Base-by-base conservation (phyloP, 1,284 basidiomycete genomes). In the Crepidotus sp. region DNA sequence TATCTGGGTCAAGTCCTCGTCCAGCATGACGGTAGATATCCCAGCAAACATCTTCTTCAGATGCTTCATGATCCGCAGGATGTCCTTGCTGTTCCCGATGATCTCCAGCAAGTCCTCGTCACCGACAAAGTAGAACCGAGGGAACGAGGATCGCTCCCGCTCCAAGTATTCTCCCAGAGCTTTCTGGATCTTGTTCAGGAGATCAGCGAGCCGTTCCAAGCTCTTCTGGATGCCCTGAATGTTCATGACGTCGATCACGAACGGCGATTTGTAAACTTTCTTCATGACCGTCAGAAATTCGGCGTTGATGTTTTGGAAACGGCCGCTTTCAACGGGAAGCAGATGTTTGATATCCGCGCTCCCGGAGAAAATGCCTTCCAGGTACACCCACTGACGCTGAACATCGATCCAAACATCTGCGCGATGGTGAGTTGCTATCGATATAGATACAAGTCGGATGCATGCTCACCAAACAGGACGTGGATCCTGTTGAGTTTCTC, bases 1-100 rank as follows among this genome's bases (percentile, higher is more conserved):
- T 48, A 93, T 93, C 58, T 86, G 77, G 1, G 88, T 85, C 48
- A 91, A 66, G 35, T 93, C 90, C 6, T 92, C 88, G 60, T 96
- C 89, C n/a, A 98, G 72, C 54, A 73, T 76, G 50, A 98, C 74
- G 0, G 89, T 91, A 0, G 91, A 87, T 36, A 99, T 85, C 30
- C 97, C 96, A 5, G 96, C 96, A 64, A 98, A 99, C 96, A 99
- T 98, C 76, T 98, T 98, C 71, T 97, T 97, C 52, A 99, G 75
- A 65, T 98, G 96, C 59, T 98, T 98, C 84, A 96, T 90, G 62
- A 98, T 90, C 22, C 95, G 85, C 36, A 91, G 68, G 52, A 98
- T 95, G 59, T 99, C 96, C 66, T 98, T 98, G 73, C 91, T 95
- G 69, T 98, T 98, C 53, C 96, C 96, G 51, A 99, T 97, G 58